phyloP scores from a whole-genome alignment of 352 stramenopile species.

The Elongisporangium prolatum region DNA sequence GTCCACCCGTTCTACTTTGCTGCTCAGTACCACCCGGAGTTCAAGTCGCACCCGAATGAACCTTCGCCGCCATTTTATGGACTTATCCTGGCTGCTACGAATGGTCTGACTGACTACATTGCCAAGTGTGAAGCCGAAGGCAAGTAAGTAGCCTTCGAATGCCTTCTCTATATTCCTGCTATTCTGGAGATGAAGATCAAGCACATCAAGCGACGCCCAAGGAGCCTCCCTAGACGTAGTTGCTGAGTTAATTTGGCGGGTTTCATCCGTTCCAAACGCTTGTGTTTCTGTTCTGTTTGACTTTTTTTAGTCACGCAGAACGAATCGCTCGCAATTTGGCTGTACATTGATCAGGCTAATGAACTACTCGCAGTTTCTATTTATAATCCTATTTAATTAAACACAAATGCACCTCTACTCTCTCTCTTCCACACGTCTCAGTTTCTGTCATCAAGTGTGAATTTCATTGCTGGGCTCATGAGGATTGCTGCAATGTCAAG shows the following conservation, averaged over 20 bases:
- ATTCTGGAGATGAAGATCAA: neutral
- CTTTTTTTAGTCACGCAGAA: constrained; percentile 5
- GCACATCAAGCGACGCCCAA: neutral
- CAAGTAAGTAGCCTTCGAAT: constrained; percentile 13
- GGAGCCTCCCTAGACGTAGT: neutral
- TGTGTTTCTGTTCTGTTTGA: constrained; percentile 5
- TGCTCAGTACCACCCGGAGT: constrained; percentile 99
- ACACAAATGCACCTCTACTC: neutral
- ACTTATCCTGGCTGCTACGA: constrained; percentile 90
- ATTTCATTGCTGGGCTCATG: no score
- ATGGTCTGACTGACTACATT: constrained; percentile 72
- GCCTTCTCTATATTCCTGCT: neutral
- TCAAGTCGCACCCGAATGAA: constrained; percentile 94
- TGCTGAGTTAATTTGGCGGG: neutral
- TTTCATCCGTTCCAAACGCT: constrained; percentile 4
- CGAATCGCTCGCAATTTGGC: constrained; percentile 14
- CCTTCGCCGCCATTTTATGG: constrained; percentile 98
- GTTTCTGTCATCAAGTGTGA: no score
- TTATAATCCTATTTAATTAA: constrained; percentile 3
- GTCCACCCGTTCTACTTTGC: constrained; percentile 99
- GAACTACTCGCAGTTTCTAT: constrained; percentile 9
- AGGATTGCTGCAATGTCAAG: no score
- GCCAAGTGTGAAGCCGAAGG: constrained; percentile 26
- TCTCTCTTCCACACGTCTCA: neutral
- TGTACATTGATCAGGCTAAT: constrained; percentile 1